Base-by-base conservation (phyloP, 306 rosid genomes). In the Canavalia gladiata region DNA sequence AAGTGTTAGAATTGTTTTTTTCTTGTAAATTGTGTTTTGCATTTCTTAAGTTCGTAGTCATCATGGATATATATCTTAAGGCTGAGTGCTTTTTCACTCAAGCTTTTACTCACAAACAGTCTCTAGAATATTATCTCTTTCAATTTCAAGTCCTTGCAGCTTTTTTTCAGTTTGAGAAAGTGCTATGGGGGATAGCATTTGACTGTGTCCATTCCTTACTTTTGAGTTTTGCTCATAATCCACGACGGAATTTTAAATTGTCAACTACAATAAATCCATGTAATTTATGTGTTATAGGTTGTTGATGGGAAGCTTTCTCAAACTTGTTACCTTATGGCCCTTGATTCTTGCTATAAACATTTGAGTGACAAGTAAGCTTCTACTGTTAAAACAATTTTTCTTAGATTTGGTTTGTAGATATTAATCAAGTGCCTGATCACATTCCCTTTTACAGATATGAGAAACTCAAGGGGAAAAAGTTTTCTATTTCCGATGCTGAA, bases 251-350 rank as follows among this genome's bases (percentile, higher is more conserved):
- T 51, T 66, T 81, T 47, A 29, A 66, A 51, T 77, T 83, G 34
- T 42, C 54, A 76, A 35, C 57, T 83, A 33, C 47, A 49, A 55
- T 66, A 64, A 79, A 43, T 79, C 72, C 72, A 33, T n/a, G 55
- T 68, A 4, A 37, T 69, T 54, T 34, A 25, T 59, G 65, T 77
- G 64, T 81, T 86, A 60, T 76, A 94, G 98, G 95, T 94, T 78
- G 98, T 94, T 77, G 98, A 94, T 85, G 98, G 97, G 74, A 94
- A 94, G 50, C 98, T 94, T 79, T 94, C 98, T 63, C 95, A 94
- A 78, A 90, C 97, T 34, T 94, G 98, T 74, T 94, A 90, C 82
- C 90, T 94, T 66, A 87, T 89, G 91, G 98, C 97, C 62, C 89
- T 94, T 29, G 97, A 94, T 89, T 85, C 90, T 83, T 91, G 98